phyloP scores from a whole-genome alignment of 2,329 filamentous ascomycete genomes.

The Colletotrichum spinosum region DNA sequence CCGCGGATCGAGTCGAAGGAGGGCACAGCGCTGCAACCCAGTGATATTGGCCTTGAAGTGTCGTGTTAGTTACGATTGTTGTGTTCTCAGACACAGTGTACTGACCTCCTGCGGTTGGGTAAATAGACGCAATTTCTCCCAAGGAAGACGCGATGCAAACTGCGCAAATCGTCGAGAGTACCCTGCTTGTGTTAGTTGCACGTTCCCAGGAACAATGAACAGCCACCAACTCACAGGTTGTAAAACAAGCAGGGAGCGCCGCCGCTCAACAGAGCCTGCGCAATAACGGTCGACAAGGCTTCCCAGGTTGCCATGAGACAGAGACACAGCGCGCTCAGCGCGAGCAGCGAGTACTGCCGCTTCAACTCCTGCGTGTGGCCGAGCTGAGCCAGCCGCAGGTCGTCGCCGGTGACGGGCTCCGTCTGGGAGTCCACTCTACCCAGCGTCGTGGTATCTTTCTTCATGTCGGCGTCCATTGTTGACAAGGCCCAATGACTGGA shows the following conservation, averaged over 20 bases:
- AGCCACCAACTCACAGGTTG: slow-evolving; percentile 51
- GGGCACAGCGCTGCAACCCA: slow-evolving; percentile 56
- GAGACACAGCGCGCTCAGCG: slow-evolving; percentile 56
- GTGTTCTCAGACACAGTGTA: too few relatives aligned
- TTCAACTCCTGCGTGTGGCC: slow-evolving; percentile 47
- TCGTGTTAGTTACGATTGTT: not conserved
- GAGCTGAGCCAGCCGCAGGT: slow-evolving; percentile 43
- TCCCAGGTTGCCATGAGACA: slow-evolving; percentile 66
- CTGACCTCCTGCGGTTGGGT: slow-evolving; percentile 48
- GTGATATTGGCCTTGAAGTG: slow-evolving; percentile 54
- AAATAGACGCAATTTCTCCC: slow-evolving; percentile 53
- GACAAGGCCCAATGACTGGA: not conserved
- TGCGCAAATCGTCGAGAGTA: slow-evolving; percentile 55
- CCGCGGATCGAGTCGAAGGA: slow-evolving; percentile 45
- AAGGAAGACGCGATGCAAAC: slow-evolving; percentile 53
- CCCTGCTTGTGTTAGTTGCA: slow-evolving; percentile 40
- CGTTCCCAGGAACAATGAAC: too few relatives aligned
- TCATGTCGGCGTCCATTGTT: slow-evolving; percentile 25
- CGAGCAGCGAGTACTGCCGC: slow-evolving; percentile 54
- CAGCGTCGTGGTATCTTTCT: slow-evolving; percentile 23
- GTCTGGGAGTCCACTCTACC: slow-evolving; percentile 14
- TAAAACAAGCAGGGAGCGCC: slow-evolving; percentile 60
- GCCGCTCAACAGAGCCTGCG: slow-evolving; percentile 55
- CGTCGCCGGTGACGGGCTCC: slow-evolving; percentile 8
- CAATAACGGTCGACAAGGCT: slow-evolving; percentile 58